These are phyloP conservation scores for Cladochytrium replicatum DNA, from an alignment of 192 early-diverging fungal genomes.

Conservation along the genomic window DNA sequence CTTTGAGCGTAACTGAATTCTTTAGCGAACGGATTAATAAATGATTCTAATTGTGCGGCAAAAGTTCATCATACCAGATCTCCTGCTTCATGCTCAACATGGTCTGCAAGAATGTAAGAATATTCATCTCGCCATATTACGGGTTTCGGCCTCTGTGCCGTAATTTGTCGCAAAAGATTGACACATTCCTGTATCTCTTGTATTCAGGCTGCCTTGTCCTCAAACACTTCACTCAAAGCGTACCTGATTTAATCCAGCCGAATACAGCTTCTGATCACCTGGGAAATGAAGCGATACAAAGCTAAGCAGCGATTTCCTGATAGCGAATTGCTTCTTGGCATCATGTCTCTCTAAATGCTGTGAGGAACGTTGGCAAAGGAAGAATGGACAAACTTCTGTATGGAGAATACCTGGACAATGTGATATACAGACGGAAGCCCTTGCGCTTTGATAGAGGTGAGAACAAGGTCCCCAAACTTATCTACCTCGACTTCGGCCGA, in stretches of 20 bases:
- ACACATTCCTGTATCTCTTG: slow-evolving; percentile 35
- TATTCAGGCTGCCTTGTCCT: background rate
- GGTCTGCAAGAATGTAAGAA: slow-evolving; percentile 79
- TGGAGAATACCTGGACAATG: slow-evolving; percentile 44
- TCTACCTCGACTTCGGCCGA: slow-evolving; percentile 90
- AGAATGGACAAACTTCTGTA: background rate
- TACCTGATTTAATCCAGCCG: slow-evolving; percentile 41
- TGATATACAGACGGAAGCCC: slow-evolving; percentile 70
- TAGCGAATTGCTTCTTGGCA: slow-evolving; percentile 53
- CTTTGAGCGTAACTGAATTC: slow-evolving; percentile 63
- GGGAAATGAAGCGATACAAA: slow-evolving; percentile 87
- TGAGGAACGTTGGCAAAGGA: background rate
- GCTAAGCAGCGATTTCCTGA: slow-evolving; percentile 75
- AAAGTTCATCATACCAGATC: too few relatives aligned
- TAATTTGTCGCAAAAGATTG: slow-evolving; percentile 63
- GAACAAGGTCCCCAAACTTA: slow-evolving; percentile 73
- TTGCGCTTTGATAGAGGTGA: slow-evolving; percentile 79
- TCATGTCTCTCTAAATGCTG: slow-evolving; percentile 56
- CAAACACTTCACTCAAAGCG: slow-evolving; percentile 6
- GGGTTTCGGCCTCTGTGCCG: slow-evolving; percentile 65
- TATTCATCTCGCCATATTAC: slow-evolving; percentile 79
- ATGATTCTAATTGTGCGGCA: too few relatives aligned
- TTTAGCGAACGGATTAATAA: too few relatives aligned
- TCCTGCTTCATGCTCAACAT: slow-evolving; percentile 54
- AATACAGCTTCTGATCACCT: slow-evolving; percentile 60